phyloP scores from a whole-genome alignment of 345 rosid genomes.

The Lepidium sativum region DNA sequence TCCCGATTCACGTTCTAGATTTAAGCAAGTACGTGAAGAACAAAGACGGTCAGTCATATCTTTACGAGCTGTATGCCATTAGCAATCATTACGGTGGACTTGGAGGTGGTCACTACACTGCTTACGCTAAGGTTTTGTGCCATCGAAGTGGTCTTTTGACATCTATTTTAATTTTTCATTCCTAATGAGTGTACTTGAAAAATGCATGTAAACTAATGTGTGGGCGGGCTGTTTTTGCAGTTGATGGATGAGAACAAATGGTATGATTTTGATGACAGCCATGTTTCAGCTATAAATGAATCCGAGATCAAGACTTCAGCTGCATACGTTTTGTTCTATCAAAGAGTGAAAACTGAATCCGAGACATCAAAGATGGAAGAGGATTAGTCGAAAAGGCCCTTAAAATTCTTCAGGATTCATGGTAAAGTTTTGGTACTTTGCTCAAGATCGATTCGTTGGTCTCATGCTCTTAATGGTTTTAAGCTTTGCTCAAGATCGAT shows the following conservation, averaged over 20 bases:
- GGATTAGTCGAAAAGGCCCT: not conserved
- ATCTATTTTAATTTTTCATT: not conserved
- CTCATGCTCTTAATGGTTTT: not conserved
- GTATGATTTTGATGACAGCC: conserved; percentile 85
- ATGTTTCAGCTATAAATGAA: conserved; percentile 55
- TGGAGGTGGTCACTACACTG: conserved; percentile 95
- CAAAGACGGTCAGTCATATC: conserved; percentile 47
- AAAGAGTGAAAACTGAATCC: conserved; percentile 41
- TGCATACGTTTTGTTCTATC: conserved; percentile 81
- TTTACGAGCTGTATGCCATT: conserved; percentile 74
- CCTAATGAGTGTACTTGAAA: not conserved
- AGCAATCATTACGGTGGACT: conserved; percentile 95
- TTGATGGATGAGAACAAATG: conserved; percentile 81
- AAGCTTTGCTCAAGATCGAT: conserved; percentile 9
- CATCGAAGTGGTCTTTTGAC: not conserved
- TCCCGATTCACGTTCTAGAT: conserved; percentile 73
- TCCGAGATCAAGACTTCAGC: conserved; percentile 71
- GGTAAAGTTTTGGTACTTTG: not conserved
- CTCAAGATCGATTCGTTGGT: conserved; percentile 15
- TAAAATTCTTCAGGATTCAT: not conserved
- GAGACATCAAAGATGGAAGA: not conserved
- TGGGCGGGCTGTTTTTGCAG: conserved; percentile 31
- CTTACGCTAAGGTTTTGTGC: conserved; percentile 73
- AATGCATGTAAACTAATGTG: not conserved
- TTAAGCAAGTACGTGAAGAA: conserved; percentile 63